A percentile compares a stretch with the other conserved stretches of the same genome.
phyloP scores from a whole-genome alignment of 306 rosid genomes.

The Corylus americana region DNA sequence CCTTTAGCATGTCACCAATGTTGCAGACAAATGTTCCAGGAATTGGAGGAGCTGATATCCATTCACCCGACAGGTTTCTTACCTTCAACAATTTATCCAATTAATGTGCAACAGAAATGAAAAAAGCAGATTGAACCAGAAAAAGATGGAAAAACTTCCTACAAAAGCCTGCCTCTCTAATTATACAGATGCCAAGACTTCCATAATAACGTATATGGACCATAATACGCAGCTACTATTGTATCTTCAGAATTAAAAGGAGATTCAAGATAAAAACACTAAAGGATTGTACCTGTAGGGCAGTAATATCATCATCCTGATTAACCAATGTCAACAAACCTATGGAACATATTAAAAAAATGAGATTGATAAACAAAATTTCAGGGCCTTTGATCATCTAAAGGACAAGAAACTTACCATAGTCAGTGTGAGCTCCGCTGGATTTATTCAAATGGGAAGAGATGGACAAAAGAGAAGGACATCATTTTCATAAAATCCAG shows the following conservation, averaged over 20 bases:
- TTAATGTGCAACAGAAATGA: constrained; percentile 7
- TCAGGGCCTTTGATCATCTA: constrained; percentile 13
- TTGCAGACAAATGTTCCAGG: constrained; percentile 84
- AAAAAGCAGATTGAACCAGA: neutral
- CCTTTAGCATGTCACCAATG: constrained; percentile 97
- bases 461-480: constrained; percentile 25
- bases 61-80: constrained; percentile 75
- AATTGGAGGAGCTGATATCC: constrained; percentile 94
- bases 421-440: constrained; percentile 96
- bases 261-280: constrained; percentile 1
- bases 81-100: constrained; percentile 58
- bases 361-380: constrained; percentile 21
- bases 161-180: neutral
- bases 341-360: constrained; percentile 30
- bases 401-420: constrained; percentile 49
- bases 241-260: neutral
- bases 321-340: constrained; percentile 88
- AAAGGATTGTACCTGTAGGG: constrained; percentile 70
- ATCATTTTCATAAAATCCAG: constrained; percentile 27
- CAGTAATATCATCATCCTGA: constrained; percentile 81
- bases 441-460: constrained; percentile 32
- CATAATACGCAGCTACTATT: neutral
- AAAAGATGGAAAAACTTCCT: neutral
- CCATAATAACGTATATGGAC: neutral
- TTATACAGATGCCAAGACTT: neutral